A percentile compares a stretch with the other conserved stretches of the same genome.
These are phyloP conservation scores for Ustilaginoidea virens DNA, from an alignment of 2,329 filamentous ascomycete species.

Conservation along the genomic window DNA sequence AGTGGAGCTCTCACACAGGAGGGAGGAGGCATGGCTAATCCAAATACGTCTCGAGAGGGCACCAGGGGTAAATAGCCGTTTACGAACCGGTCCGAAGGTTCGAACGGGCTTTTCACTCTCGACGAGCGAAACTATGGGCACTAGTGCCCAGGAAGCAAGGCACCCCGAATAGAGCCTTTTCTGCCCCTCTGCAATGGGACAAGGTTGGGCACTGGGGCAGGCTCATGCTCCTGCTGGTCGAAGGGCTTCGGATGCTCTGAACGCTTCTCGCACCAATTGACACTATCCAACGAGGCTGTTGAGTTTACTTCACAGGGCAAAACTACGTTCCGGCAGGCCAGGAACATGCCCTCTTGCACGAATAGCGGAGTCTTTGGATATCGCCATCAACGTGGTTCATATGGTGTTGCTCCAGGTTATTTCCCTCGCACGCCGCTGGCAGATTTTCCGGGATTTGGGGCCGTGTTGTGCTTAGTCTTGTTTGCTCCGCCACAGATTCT, in stretches of 20 bases:
- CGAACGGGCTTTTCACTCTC: conserved; percentile 28
- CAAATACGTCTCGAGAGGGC: too few relatives aligned
- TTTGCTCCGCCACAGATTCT: conserved; percentile 62
- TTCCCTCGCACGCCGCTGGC: conserved; percentile 53
- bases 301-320: conserved; percentile 30
- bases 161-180: too few relatives aligned
- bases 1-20: conserved; percentile 54
- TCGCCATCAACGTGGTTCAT: conserved; percentile 66
- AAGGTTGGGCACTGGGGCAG: conserved; percentile 47
- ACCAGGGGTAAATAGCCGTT: conserved; percentile 61
- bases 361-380: conserved; percentile 68
- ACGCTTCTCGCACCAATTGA: conserved; percentile 42
- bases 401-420: conserved; percentile 56
- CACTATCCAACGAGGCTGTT: conserved; percentile 35
- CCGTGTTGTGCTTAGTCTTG: conserved; percentile 55
- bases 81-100: conserved; percentile 50
- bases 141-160: too few relatives aligned
- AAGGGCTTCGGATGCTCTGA: conserved; percentile 62
- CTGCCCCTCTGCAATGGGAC: conserved; percentile 60
- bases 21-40: too few relatives aligned
- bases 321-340: conserved; percentile 37
- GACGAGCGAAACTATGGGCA: conserved; percentile 27
- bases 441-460: conserved; percentile 65
- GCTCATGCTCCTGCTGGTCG: conserved; percentile 49
- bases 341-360: conserved; percentile 60